These are phyloP conservation scores for Amanita fuliginea DNA, from an alignment of 768 basidiomycete species.

Conservation along the genomic window DNA sequence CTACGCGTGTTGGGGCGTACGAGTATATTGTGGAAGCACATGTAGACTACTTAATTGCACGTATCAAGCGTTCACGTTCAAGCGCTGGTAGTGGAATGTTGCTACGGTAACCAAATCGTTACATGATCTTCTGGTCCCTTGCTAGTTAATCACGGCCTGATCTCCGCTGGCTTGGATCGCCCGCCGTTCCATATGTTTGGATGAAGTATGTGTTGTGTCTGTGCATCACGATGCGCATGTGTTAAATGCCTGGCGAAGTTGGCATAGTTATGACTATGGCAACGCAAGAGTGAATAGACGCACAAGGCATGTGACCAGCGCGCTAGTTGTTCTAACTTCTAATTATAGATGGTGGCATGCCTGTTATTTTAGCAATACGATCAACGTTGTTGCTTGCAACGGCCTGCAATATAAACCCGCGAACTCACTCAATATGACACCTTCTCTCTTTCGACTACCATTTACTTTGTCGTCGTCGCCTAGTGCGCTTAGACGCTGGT, in stretches of 20 bases:
- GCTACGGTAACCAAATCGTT: too few species aligned
- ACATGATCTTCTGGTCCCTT: too few species aligned
- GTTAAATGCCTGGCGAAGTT: too few species aligned
- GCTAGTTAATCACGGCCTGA: too few species aligned
- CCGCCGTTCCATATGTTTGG: too few species aligned
- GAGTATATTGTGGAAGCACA: background rate
- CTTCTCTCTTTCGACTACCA: background rate
- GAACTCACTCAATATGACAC: background rate
- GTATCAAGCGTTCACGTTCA: too few species aligned
- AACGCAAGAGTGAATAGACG: background rate
- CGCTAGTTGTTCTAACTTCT: background rate
- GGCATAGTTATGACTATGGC: conserved; percentile 1
- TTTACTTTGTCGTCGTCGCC: conserved; percentile 5
- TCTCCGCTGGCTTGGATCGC: too few species aligned
- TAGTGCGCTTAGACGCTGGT: conserved; percentile 7
- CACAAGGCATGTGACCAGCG: too few species aligned
- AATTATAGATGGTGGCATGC: background rate
- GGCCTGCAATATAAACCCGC: background rate
- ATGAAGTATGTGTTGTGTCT: too few species aligned
- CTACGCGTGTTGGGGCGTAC: background rate
- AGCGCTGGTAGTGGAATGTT: too few species aligned
- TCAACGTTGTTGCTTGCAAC: background rate
- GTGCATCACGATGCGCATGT: too few species aligned
- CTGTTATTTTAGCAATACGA: background rate
- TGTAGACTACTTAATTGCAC: background rate